phyloP scores from a whole-genome alignment of 2,329 filamentous ascomycete species.

The Sporothrix curviconia region DNA sequence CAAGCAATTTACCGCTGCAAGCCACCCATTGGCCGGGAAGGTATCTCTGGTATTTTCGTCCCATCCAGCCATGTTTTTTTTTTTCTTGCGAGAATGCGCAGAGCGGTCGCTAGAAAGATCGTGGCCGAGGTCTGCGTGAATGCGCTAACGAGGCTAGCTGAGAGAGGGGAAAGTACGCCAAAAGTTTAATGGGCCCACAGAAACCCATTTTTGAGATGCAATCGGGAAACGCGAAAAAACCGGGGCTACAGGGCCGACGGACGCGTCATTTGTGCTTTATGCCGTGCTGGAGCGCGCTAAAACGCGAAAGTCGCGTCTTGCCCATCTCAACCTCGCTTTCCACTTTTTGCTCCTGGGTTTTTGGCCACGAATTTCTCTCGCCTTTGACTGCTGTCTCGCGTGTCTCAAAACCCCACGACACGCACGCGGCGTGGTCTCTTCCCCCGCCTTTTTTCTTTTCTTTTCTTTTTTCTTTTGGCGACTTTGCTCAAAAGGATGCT shows the following conservation, averaged over 20 bases:
- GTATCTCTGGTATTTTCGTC: not conserved
- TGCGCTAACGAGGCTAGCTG: too few species aligned
- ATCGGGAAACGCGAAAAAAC: not conserved
- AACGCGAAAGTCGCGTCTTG: constrained; percentile 14
- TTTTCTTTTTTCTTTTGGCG: too few species aligned
- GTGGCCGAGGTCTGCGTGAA: too few species aligned
- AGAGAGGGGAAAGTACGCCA: not conserved
- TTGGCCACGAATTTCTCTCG: not conserved
- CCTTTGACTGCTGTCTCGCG: too few species aligned
- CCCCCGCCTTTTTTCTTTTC: constrained; percentile 1
- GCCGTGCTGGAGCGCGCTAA: not conserved
- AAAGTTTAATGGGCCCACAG: not conserved
- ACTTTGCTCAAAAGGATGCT: not conserved
- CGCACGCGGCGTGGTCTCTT: not conserved
- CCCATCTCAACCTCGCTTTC: not conserved
- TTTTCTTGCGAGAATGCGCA: too few species aligned
- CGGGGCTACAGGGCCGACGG: not conserved
- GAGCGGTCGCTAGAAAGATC: too few species aligned
- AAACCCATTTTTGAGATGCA: not conserved
- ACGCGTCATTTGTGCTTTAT: not conserved
- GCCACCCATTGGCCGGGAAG: not conserved
- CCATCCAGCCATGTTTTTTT: too few species aligned
- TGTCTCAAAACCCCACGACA: constrained; percentile 1
- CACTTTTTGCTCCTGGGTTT: not conserved
- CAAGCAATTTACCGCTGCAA: not conserved